Percentiles rank a stretch among this genome's conserved stretches.
phyloP scores from a whole-genome alignment of 345 rosid genomes.

The Eucalyptus tenuipes region DNA sequence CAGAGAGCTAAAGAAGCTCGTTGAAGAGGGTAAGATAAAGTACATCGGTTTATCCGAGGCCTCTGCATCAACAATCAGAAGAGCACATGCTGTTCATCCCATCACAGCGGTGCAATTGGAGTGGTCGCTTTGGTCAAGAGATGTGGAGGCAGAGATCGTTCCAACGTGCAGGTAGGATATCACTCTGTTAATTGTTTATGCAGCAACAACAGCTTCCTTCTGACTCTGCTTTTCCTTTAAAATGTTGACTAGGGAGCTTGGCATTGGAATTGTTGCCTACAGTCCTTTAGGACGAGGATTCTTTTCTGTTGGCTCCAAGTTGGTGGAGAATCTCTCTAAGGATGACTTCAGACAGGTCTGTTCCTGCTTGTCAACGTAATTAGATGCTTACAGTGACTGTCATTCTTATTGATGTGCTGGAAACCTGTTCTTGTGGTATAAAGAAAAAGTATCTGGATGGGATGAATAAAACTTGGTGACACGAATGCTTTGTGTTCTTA shows the following conservation, averaged over 20 bases:
- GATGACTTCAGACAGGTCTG: slow-evolving; percentile 41
- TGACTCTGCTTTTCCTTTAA: not conserved
- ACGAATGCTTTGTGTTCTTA: not conserved
- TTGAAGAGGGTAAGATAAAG: slow-evolving; percentile 71
- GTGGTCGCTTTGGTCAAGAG: slow-evolving; percentile 87
- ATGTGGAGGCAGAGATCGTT: slow-evolving; percentile 60
- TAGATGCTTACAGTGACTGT: not conserved
- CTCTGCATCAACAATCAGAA: slow-evolving; percentile 68
- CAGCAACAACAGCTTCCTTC: not conserved
- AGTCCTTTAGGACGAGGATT: slow-evolving; percentile 68
- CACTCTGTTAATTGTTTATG: not conserved
- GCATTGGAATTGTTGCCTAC: slow-evolving; percentile 67
- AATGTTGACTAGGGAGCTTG: slow-evolving; percentile 43
- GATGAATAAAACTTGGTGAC: not conserved
- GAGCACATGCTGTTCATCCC: slow-evolving; percentile 82
- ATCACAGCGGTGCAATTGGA: slow-evolving; percentile 64
- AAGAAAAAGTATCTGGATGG: not conserved
- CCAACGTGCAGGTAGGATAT: slow-evolving; percentile 15
- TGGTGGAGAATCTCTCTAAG: slow-evolving; percentile 25
- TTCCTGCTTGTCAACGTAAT: not conserved
- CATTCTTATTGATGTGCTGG: not conserved
- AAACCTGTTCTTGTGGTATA: not conserved
- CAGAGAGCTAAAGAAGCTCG: slow-evolving; percentile 58
- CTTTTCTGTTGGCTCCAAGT: slow-evolving; percentile 47
- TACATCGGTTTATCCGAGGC: slow-evolving; percentile 68